Conservation (phyloP, 352 stramenopile genomes). For the Globisporangium rhizosaccharum region DNA sequence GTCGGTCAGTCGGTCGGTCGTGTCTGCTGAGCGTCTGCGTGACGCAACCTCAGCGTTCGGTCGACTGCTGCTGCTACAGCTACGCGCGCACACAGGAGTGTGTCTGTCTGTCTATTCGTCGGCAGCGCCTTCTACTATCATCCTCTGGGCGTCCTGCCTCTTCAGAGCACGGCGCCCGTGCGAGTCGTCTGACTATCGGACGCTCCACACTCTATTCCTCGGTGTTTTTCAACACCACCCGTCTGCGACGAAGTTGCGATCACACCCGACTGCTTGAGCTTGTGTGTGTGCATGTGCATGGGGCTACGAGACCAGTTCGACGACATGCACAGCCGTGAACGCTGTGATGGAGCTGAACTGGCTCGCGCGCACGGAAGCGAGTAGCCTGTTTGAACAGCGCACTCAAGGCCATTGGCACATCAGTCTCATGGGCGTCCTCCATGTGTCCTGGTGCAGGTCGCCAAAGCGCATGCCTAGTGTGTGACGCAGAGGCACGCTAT, state of each 20-base stretch:
- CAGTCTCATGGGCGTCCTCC: no score
- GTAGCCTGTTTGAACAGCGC: no score
- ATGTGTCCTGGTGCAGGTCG: no score
- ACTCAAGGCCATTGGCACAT: no score
- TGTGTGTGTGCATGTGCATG: conserved; percentile 1
- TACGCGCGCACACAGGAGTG: no score
- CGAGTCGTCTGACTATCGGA: neutral
- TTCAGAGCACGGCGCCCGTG: conserved; percentile 13
- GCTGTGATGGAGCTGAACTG: no score
- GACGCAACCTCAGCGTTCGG: neutral
- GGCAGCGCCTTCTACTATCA: neutral
- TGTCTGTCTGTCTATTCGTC: neutral
- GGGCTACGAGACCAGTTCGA: no score
- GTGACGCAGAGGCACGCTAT: no score
- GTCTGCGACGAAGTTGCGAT: conserved; percentile 28
- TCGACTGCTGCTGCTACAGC: neutral
- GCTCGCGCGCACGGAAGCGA: no score
- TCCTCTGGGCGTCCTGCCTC: neutral
- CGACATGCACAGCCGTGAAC: no score
- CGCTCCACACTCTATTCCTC: conserved; percentile 26
- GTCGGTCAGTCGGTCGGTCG: conserved; percentile 22
- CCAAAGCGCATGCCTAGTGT: no score
- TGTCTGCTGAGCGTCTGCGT: neutral
- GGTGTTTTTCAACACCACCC: conserved; percentile 90
- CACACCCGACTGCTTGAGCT: neutral